phyloP scores from a whole-genome alignment of 768 basidiomycete species.

The Boletus rubroflammeus region DNA sequence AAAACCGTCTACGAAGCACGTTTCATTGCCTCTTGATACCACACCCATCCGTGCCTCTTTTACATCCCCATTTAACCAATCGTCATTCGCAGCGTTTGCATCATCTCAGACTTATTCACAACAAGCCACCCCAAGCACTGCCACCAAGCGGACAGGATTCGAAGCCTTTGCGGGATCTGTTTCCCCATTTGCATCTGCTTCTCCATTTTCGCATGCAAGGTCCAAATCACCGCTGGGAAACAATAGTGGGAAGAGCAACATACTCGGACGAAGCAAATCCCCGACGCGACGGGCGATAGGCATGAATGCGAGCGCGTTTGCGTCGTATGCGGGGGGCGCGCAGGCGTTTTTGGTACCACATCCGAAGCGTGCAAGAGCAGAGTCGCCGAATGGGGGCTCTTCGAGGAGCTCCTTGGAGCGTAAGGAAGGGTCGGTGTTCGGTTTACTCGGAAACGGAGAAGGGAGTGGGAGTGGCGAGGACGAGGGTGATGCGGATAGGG shows the following conservation, averaged over 20 bases:
- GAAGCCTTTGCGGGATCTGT: constrained; percentile 51
- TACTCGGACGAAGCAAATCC: constrained; percentile 47
- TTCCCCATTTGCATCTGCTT: constrained; percentile 47
- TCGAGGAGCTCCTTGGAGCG: constrained; percentile 46
- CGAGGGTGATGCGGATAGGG: constrained; percentile 37
- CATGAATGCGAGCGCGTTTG: constrained; percentile 51
- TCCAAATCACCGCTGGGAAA: constrained; percentile 51
- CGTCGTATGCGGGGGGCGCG: constrained; percentile 52
- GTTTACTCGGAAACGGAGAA: constrained; percentile 37
- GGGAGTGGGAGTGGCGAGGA: constrained; percentile 40
- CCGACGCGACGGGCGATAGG: constrained; percentile 45
- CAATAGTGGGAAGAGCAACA: constrained; percentile 18
- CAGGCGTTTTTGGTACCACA: constrained; percentile 42
- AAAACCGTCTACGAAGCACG: constrained; percentile 23
- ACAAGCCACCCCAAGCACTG: constrained; percentile 30
- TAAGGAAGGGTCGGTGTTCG: constrained; percentile 22
- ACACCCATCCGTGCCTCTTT: constrained; percentile 17
- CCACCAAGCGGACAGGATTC: constrained; percentile 52
- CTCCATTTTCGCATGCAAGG: constrained; percentile 32
- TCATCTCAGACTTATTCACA: constrained; percentile 14
- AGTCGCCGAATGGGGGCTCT: constrained; percentile 43
- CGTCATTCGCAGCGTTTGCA: constrained; percentile 20
- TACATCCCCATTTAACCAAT: constrained; percentile 21
- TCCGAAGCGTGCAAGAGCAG: constrained; percentile 54
- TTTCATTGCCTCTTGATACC: constrained; percentile 23